A percentile compares a stretch with the other conserved stretches of the same genome.
phyloP scores from a whole-genome alignment of 2,329 filamentous ascomycete genomes.

The Acarospora socialis region DNA sequence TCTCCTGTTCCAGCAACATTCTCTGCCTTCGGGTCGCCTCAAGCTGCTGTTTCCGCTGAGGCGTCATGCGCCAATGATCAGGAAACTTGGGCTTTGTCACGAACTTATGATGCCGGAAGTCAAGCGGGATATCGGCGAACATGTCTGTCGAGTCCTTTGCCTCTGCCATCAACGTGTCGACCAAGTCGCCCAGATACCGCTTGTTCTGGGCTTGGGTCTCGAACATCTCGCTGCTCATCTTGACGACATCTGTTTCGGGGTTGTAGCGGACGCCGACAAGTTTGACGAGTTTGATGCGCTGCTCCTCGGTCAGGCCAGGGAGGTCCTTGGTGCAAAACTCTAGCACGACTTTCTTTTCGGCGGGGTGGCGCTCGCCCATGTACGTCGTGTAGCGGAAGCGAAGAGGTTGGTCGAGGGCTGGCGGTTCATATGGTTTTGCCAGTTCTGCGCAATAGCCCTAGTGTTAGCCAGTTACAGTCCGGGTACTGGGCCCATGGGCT shows the following conservation, averaged over 20 bases:
- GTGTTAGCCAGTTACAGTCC: slow-evolving; percentile 12
- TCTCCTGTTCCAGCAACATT: slow-evolving; percentile 40
- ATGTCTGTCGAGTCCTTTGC: slow-evolving; percentile 61
- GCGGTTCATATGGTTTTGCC: slow-evolving; percentile 64
- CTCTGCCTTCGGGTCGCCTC: slow-evolving; percentile 42
- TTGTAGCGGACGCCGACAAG: slow-evolving; percentile 77
- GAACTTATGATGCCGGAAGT: slow-evolving; percentile 68
- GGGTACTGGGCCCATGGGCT: not conserved
- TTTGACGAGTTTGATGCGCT: slow-evolving; percentile 74
- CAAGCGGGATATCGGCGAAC: slow-evolving; percentile 79
- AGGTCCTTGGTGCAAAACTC: slow-evolving; percentile 71
- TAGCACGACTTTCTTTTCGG: slow-evolving; percentile 84
- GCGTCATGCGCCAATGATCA: slow-evolving; percentile 65
- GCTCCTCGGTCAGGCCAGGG: slow-evolving; percentile 45
- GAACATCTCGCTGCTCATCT: slow-evolving; percentile 83
- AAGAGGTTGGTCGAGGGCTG: slow-evolving; percentile 53
- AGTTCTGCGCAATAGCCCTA: slow-evolving; percentile 43
- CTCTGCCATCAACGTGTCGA: slow-evolving; percentile 57
- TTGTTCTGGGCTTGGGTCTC: slow-evolving; percentile 92
- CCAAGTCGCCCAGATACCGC: slow-evolving; percentile 70
- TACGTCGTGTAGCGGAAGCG: slow-evolving; percentile 96
- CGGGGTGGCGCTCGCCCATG: slow-evolving; percentile 85
- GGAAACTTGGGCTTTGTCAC: slow-evolving; percentile 61
- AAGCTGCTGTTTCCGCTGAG: slow-evolving; percentile 51
- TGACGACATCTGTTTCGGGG: slow-evolving; percentile 63